A percentile compares a stretch with the other conserved stretches of the same genome.
These are phyloP conservation scores for Bisporella sp. DNA, from an alignment of 2,329 filamentous ascomycete species.

Conservation along the genomic window DNA sequence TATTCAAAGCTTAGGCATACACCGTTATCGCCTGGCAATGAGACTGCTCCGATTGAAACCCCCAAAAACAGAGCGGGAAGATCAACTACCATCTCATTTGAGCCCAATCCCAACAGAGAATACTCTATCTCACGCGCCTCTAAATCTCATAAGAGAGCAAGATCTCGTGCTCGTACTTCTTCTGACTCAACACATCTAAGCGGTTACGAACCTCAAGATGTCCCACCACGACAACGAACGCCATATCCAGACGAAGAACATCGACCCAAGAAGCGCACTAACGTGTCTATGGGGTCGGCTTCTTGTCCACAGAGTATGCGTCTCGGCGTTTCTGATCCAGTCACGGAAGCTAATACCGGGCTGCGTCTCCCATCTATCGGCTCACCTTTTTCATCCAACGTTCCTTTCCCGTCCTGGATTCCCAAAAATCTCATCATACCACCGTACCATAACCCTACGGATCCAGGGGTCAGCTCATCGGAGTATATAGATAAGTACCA, in stretches of 20 bases:
- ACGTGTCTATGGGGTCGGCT: background rate
- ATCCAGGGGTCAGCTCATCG: background rate
- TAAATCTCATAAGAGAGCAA: constrained; percentile 1
- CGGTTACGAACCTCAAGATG: background rate
- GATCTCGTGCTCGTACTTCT: background rate
- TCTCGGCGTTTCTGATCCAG: background rate
- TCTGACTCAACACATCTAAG: constrained; percentile 1
- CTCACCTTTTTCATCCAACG: background rate
- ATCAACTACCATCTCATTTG: background rate
- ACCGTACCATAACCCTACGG: background rate
- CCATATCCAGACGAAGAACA: constrained; percentile 9
- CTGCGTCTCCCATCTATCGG: background rate
- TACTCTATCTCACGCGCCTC: background rate
- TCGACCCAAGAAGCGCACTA: background rate
- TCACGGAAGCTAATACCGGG: background rate
- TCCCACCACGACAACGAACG: constrained; percentile 8
- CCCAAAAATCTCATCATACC: background rate
- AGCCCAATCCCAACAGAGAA: background rate
- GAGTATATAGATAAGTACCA: constrained; percentile 17
- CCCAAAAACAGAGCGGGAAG: background rate
- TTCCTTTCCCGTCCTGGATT: background rate
- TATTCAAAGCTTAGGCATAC: background rate
- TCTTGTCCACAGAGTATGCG: background rate
- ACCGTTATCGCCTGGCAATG: background rate
- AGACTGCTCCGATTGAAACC: background rate